Evolutionary conservation across 2,329 filamentous ascomycete species (phyloP), one percentile per base, ranked within the genome.

Genomic region (Lachnellula subtilissima): DNA sequence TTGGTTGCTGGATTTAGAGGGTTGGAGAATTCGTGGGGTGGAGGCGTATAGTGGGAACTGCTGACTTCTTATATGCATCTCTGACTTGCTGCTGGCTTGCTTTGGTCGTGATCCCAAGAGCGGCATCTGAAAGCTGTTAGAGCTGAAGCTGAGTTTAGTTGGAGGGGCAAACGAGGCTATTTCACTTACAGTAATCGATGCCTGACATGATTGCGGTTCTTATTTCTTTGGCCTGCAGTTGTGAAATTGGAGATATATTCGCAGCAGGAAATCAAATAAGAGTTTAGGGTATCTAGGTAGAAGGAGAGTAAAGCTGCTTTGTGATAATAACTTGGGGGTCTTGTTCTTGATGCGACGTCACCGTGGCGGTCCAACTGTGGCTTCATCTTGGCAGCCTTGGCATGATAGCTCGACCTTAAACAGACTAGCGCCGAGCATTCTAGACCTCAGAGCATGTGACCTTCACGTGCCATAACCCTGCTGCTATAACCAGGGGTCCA

Each of bases 41-140:
- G 47, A 22, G 28, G 32, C 28, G 50, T 14, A 49, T 7, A 37
- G 7, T 42, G 63, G 39, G n/a, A 37, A 11, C 17, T 25, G 12
- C 49, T 23, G 65, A 89, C 87, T 88, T 87, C 72, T 99, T 99
- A 79, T 97, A 99, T 50, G 92, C 94, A 78, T 90, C 88, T 65
- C 93, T 88, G 69, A 99, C 87, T 71, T 97, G 88, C 67, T 91
- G 85, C 57, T 86, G 83, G 0, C 85, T 88, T 36, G 93, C 91
- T 64, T 81, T 87, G 37, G 89, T 81, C 51, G 85, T 71, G 58
- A 96, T 73, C 61, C 87, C 87, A 50, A 96, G 85, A 61, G 88
- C 81, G 50, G 81, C 84, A 75, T 93, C 89, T 92, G 52, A 25
- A 32, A 46, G 14, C 7, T 50, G 48, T 61, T 48, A 61, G 57